These are phyloP conservation scores for Eucalyptus polybractea DNA, from an alignment of 345 rosid species.

Conservation along the genomic window DNA sequence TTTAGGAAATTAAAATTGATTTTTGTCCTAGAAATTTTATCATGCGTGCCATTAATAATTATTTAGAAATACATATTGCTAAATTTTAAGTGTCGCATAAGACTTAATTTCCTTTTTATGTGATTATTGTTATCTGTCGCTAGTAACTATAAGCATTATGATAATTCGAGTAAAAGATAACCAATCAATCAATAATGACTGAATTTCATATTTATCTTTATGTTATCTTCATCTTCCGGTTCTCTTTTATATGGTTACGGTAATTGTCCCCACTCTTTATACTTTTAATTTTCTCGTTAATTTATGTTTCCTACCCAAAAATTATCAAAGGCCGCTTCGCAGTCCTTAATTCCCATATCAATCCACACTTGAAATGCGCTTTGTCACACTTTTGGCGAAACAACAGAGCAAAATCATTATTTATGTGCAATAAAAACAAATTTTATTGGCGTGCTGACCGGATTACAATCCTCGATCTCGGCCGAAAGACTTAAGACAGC, in stretches of 20 bases:
- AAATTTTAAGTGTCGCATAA: background rate
- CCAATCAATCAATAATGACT: background rate
- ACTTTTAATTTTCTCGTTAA: background rate
- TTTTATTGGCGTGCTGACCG: background rate
- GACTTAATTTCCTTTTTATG: background rate
- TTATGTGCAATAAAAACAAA: background rate
- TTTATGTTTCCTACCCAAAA: background rate
- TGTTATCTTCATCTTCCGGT: background rate
- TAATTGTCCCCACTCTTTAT: background rate
- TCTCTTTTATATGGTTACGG: background rate
- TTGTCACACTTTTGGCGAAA: background rate
- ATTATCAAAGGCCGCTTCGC: background rate
- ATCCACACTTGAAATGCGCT: background rate
- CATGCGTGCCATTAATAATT: accelerated
- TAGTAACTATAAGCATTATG: background rate
- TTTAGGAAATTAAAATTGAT: too few relatives aligned
- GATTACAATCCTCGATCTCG: background rate
- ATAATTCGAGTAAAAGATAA: background rate
- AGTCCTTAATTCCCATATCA: background rate
- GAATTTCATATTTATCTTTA: background rate
- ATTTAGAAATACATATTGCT: too few relatives aligned
- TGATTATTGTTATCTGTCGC: background rate
- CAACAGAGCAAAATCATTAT: background rate
- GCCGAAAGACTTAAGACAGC: background rate
- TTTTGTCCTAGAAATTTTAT: too few relatives aligned